These are phyloP conservation scores for Filosporella fistucella DNA, from an alignment of 495 filamentous ascomycete species.

Conservation along the genomic window DNA sequence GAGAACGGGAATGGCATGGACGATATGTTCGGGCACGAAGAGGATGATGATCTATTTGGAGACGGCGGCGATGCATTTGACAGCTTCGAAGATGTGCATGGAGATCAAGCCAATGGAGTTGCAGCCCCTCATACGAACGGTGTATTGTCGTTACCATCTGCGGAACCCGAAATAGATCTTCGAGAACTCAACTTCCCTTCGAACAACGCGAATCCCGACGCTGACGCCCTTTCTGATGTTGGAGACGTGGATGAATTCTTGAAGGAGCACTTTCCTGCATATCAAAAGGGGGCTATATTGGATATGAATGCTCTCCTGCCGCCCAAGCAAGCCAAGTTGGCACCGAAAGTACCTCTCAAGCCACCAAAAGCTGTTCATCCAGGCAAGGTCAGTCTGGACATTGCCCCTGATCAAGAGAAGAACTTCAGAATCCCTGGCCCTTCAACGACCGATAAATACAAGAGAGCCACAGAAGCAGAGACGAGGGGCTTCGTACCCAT, in stretches of 20 bases:
- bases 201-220: slow-evolving; percentile 31
- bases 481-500: slow-evolving; percentile 52
- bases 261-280: slow-evolving; percentile 64
- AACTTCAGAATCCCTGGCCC: slow-evolving; percentile 61
- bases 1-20: slow-evolving; percentile 48
- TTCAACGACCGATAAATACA: slow-evolving; percentile 28
- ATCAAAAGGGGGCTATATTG: slow-evolving; percentile 58
- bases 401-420: slow-evolving; percentile 76
- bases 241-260: slow-evolving; percentile 65
- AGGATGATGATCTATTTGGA: slow-evolving; percentile 45
- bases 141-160: slow-evolving; percentile 11
- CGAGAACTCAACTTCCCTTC: slow-evolving; percentile 38
- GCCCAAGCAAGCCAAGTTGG: slow-evolving; percentile 64
- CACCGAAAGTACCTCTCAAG: slow-evolving; percentile 65
- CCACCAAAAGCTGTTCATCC: slow-evolving; percentile 76
- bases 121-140: slow-evolving; percentile 17
- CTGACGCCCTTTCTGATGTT: slow-evolving; percentile 50
- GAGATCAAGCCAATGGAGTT: slow-evolving; percentile 21
- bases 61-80: slow-evolving; percentile 24
- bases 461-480: slow-evolving; percentile 53
- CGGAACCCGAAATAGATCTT: slow-evolving; percentile 16
- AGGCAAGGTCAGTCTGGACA: slow-evolving; percentile 80
- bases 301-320: slow-evolving; percentile 72
- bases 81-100: slow-evolving; percentile 23
- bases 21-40: slow-evolving; percentile 45